Base-by-base conservation (phyloP, 202 grass and related monocot species). In the Eragrostis tef region DNA sequence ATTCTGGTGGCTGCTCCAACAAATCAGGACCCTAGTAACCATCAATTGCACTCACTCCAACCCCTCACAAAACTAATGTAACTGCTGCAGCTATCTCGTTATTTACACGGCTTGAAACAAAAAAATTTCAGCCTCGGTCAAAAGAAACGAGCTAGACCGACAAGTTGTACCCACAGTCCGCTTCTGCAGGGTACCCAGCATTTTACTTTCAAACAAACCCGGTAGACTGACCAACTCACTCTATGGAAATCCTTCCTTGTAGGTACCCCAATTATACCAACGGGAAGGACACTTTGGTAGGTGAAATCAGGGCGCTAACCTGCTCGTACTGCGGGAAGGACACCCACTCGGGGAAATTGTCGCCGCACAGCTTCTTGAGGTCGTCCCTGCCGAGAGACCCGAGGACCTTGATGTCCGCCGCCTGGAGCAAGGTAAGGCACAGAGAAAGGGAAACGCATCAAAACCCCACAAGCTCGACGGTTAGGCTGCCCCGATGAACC, bases 271-370 rank as follows among this genome's bases (percentile, higher is more conserved):
- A 11, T 11, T 46, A 14, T 12, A 6, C 43, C 29, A 25, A 15
- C 46, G 46, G 17, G 14, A 60, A 27, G 7, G 22, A 25, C 44
- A 53, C 25, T 34, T 34, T 34, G 31, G 4, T 34, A 12, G 25
- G 31, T 34, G 4, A 34, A 6, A 12, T 60, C 21, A 60, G 57
- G 22, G 57, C 1, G 10, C 73, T 58, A 64, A 98, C 92, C 90
- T 94, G 95, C 75, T 98, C 95, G 34, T 79, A 98, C 77, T 82
- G 78, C 34, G 95, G 95, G 87, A 98, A 98, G 44, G 95, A 94
- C 85, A 98, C 73, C 95, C 95, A 98, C 85, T 93, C 90, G 42
- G 95, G 95, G 58, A 91, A 93, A 78, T 81, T 98, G 25, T 98
- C 90, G 34, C 90, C 90, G 81, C 95, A 98, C 8, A 94, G 84